These are phyloP conservation scores for Penicillium sp. DNA, from an alignment of 2,329 filamentous ascomycete genomes.

Conservation along the genomic window DNA sequence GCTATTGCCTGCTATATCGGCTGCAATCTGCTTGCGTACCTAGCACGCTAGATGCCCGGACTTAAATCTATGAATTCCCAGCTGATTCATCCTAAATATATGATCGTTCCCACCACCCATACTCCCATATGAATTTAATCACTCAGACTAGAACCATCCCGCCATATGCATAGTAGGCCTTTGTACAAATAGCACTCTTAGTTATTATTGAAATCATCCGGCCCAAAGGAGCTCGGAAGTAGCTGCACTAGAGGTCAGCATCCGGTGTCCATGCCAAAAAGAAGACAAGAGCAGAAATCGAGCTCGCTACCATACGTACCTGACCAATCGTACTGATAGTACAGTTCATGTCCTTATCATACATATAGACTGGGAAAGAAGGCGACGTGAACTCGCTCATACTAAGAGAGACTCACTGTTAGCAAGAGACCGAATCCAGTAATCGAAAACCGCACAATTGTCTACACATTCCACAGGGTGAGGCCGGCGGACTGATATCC, in stretches of 20 bases:
- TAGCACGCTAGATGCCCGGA: background rate
- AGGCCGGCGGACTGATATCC: conserved; percentile 68
- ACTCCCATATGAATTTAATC: background rate
- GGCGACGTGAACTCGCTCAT: conserved; percentile 76
- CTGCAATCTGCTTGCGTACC: background rate
- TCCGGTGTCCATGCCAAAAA: background rate
- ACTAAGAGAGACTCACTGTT: conserved; percentile 27
- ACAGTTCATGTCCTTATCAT: conserved; percentile 76
- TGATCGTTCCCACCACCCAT: background rate
- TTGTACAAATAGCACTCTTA: background rate
- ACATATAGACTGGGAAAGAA: conserved; percentile 86
- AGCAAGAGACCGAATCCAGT: background rate
- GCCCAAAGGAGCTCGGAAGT: conserved; percentile 71
- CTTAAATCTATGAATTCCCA: background rate
- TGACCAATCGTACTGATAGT: conserved; percentile 44
- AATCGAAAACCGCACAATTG: conserved; percentile 68
- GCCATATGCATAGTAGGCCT: too few species aligned
- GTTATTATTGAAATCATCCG: conserved; percentile 57
- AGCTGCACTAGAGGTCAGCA: conserved; percentile 52
- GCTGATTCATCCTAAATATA: background rate
- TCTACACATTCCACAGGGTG: conserved; percentile 94
- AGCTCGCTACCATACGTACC: conserved; percentile 30
- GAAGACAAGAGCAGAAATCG: background rate
- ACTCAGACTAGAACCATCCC: background rate
- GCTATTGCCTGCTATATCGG: background rate